Conservation (phyloP, 2,329 filamentous ascomycete genomes). For the Neurospora crassa region DNA sequence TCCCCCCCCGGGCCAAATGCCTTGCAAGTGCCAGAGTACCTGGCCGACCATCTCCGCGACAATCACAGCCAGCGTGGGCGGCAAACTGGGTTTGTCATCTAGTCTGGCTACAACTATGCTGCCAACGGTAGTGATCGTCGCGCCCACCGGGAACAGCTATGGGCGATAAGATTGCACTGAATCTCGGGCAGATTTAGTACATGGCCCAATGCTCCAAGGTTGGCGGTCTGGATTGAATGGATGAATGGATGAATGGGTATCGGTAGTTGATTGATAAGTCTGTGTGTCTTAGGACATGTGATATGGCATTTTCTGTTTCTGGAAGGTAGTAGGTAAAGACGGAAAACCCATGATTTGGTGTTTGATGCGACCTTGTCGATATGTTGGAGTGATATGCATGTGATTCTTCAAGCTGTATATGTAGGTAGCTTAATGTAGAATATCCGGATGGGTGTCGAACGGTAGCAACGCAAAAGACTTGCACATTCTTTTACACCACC, state of each 20-base stretch:
- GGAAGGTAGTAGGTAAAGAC: not conserved
- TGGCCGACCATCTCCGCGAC: not conserved
- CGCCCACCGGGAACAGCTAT: not conserved
- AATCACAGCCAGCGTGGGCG: not conserved
- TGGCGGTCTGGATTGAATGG: not conserved
- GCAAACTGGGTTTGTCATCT: not conserved
- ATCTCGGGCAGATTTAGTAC: not conserved
- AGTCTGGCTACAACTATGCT: not conserved
- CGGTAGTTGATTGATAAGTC: not conserved
- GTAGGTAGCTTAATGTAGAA: too few species aligned
- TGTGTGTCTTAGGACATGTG: not conserved
- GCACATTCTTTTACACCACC: too few species aligned
- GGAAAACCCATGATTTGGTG: not conserved
- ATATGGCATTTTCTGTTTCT: not conserved
- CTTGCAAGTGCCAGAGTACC: not conserved
- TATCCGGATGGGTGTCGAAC: not conserved
- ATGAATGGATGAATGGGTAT: not conserved
- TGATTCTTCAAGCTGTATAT: too few species aligned
- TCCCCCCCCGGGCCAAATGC: not conserved
- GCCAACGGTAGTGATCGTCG: not conserved
- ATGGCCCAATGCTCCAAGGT: not conserved
- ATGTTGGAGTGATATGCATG: not conserved
- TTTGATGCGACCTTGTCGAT: not conserved
- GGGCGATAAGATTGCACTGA: not conserved
- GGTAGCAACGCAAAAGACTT: not conserved